Percentiles rank a stretch among this genome's conserved stretches.
phyloP scores from a whole-genome alignment of 73 alveolate genomes.

The Effrenium voratum region DNA sequence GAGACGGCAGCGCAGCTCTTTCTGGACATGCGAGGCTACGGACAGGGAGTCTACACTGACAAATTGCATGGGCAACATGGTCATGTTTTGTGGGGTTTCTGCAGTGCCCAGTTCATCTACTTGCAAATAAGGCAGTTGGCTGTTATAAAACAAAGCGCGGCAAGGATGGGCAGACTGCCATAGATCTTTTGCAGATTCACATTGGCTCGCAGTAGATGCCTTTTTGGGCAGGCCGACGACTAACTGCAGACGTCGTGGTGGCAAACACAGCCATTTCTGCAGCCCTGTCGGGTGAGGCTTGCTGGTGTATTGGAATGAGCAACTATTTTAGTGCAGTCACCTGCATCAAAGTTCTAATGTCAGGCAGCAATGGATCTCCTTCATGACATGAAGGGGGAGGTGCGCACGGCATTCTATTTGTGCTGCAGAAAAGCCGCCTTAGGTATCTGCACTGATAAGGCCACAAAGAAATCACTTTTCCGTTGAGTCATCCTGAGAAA shows the following conservation, averaged over 20 bases:
- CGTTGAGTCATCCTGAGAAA: too few species aligned
- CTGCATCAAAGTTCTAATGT: too few species aligned
- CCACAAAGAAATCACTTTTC: too few species aligned
- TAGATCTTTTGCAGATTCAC: too few species aligned
- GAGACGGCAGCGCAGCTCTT: constrained; percentile 5
- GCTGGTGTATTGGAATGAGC: background rate
- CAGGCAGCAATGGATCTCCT: constrained; percentile 9
- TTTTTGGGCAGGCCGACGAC: background rate
- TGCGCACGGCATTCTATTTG: too few species aligned
- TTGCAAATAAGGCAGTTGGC: too few species aligned
- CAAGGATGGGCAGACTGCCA: too few species aligned
- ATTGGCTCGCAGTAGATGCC: too few species aligned
- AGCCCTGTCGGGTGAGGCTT: background rate
- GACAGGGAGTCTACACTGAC: background rate
- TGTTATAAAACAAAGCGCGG: too few species aligned
- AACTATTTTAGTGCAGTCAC: background rate
- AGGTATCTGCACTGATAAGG: too few species aligned
- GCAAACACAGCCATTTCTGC: constrained; percentile 9
- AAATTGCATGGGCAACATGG: background rate
- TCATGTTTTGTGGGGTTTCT: background rate
- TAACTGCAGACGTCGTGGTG: background rate
- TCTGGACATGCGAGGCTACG: background rate
- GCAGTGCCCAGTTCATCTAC: too few species aligned
- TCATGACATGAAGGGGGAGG: background rate
- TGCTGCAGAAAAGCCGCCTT: background rate